Evolutionary conservation across 768 basidiomycete species (phyloP).

Genomic region (Pisolithus orientalis): DNA sequence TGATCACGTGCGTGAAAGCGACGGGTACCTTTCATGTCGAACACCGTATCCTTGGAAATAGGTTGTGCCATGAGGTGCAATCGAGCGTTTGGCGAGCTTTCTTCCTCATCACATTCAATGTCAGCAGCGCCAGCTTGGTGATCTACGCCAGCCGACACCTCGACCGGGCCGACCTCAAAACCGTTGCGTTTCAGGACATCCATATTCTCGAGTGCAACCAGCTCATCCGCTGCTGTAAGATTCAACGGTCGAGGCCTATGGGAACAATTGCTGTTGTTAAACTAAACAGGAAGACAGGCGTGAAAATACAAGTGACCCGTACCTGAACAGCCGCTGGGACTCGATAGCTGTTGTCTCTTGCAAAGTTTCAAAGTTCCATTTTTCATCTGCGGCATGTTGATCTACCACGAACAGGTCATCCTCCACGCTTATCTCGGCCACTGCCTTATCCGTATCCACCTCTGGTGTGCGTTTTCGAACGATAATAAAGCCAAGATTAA

Average conservation of each 20-base stretch:
- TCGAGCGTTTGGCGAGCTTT: slow-evolving; percentile 18
- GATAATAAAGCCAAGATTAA: slow-evolving; percentile 94
- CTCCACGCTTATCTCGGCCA: slow-evolving; percentile 19
- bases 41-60: slow-evolving; percentile 84
- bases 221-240: slow-evolving; percentile 84
- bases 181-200: slow-evolving; percentile 83
- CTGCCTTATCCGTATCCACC: neutral
- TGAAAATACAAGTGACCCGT: slow-evolving; percentile 15
- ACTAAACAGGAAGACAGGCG: neutral
- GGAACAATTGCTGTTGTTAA: neutral
- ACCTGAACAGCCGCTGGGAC: slow-evolving; percentile 82
- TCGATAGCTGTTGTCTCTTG: slow-evolving; percentile 87
- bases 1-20: slow-evolving; percentile 4
- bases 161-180: slow-evolving; percentile 69
- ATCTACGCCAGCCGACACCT: slow-evolving; percentile 21
- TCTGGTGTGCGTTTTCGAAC: slow-evolving; percentile 47
- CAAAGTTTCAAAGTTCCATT: slow-evolving; percentile 95
- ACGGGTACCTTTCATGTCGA: slow-evolving; percentile 74
- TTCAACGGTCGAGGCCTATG: slow-evolving; percentile 70
- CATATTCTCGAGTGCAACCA: slow-evolving; percentile 81
- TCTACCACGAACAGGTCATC: slow-evolving; percentile 97
- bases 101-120: slow-evolving; percentile 22
- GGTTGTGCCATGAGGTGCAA: slow-evolving; percentile 78
- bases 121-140: slow-evolving; percentile 1
- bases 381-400: slow-evolving; percentile 97